These are phyloP conservation scores for Hortaea sp. DNA, from an alignment of 2,329 filamentous ascomycete genomes.

Conservation along the genomic window DNA sequence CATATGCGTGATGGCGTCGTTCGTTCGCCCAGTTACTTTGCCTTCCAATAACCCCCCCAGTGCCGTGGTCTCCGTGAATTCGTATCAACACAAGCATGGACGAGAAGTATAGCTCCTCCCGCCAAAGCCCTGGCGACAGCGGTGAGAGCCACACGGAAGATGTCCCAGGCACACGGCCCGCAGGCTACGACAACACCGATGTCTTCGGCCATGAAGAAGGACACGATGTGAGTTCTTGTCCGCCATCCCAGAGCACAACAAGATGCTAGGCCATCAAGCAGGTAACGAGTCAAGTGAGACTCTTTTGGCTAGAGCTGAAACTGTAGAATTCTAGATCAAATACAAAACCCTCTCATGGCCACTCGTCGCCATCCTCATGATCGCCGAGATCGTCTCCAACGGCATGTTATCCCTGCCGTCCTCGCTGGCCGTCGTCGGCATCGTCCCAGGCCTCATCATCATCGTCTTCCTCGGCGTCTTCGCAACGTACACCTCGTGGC, in stretches of 20 bases:
- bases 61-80: too few species aligned
- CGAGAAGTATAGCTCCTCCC: too few species aligned
- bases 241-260: neutral
- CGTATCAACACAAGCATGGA: too few species aligned
- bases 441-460: constrained; percentile 43
- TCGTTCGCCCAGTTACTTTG: too few species aligned
- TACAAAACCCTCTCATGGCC: constrained; percentile 47
- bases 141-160: neutral
- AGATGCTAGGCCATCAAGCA: constrained; percentile 10
- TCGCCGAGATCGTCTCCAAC: constrained; percentile 42
- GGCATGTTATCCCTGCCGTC: constrained; percentile 46
- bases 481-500: constrained; percentile 51
- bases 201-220: constrained; percentile 32
- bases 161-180: constrained; percentile 2
- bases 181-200: constrained; percentile 21
- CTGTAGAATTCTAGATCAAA: constrained; percentile 28
- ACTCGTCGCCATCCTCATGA: constrained; percentile 44
- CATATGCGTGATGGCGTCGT: too few species aligned
- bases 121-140: neutral
- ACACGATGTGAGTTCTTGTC: constrained; percentile 12
- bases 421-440: constrained; percentile 41
- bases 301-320: neutral
- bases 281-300: constrained; percentile 14
- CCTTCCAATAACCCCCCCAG: too few species aligned
- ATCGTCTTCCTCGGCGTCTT: constrained; percentile 43